Evolutionary conservation across 179 eudicot genomes (phyloP).

Genomic region (Beta lomatogona): DNA sequence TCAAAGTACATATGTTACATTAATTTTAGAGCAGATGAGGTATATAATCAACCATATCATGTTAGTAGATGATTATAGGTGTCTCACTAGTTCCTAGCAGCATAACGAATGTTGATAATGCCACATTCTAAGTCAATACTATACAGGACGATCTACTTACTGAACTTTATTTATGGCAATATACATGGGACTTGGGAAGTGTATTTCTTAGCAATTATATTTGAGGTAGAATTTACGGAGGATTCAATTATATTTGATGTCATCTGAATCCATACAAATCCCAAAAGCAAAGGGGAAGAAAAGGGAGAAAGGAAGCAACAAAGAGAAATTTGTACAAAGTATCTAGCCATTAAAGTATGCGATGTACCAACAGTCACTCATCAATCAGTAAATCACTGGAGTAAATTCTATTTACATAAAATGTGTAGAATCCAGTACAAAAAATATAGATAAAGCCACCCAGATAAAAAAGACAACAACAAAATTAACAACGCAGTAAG

Average conservation of each 20-base stretch:
- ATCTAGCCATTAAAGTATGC: constrained; percentile 1
- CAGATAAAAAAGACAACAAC: not conserved
- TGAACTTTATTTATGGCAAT: too few relatives aligned
- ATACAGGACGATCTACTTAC: too few relatives aligned
- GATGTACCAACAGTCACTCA: not conserved
- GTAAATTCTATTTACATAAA: constrained; percentile 25
- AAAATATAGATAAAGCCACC: not conserved
- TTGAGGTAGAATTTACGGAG: too few relatives aligned
- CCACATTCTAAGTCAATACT: too few relatives aligned
- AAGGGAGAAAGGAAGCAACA: not conserved
- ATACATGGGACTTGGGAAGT: too few relatives aligned
- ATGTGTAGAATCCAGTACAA: not conserved
- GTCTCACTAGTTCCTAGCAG: too few relatives aligned
- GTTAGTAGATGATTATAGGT: too few relatives aligned
- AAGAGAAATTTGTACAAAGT: not conserved
- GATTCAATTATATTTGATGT: not conserved
- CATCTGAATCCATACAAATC: not conserved
- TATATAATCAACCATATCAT: too few relatives aligned
- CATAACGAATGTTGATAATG: too few relatives aligned
- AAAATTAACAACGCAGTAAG: not conserved
- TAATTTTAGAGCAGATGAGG: too few relatives aligned
- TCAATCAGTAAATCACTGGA: not conserved
- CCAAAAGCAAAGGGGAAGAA: not conserved
- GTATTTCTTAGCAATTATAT: too few relatives aligned
- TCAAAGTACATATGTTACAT: too few relatives aligned